These are phyloP conservation scores for Globisporangium echinulatum DNA, from an alignment of 352 stramenopile species.

Conservation along the genomic window DNA sequence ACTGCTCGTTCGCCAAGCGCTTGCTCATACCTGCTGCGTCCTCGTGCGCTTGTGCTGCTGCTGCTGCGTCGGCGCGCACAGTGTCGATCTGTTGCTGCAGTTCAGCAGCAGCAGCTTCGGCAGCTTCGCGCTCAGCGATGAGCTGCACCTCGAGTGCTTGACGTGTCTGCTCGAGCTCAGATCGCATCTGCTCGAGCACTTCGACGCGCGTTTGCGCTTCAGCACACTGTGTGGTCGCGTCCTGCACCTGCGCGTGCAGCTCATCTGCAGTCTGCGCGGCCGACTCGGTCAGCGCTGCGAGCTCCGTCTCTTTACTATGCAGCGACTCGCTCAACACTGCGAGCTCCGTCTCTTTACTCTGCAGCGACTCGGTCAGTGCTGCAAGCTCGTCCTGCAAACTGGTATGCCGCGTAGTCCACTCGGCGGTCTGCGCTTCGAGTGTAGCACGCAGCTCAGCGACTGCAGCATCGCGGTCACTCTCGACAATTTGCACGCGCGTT, in stretches of 20 bases:
- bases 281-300: slow-evolving; percentile 13
- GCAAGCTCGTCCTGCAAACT: slow-evolving; percentile 15
- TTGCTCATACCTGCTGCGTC: neutral
- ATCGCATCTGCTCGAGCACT: slow-evolving; percentile 9
- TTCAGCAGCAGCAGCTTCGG: neutral
- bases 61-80: neutral
- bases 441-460: slow-evolving; percentile 3
- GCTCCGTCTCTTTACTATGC: slow-evolving; percentile 5
- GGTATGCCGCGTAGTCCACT: slow-evolving; percentile 8
- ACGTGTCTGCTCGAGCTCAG: slow-evolving; percentile 2
- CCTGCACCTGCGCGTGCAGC: slow-evolving; percentile 7
- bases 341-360: slow-evolving; percentile 8
- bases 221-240: neutral
- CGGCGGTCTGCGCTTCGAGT: slow-evolving; percentile 1
- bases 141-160: slow-evolving; percentile 4
- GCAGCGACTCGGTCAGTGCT: neutral
- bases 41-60: neutral
- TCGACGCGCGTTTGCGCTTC: slow-evolving; percentile 6
- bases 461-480: neutral
- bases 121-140: slow-evolving; percentile 4
- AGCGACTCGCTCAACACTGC: slow-evolving; percentile 2
- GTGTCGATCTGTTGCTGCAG: slow-evolving; percentile 4
- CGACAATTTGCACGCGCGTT: neutral
- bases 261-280: slow-evolving; percentile 12
- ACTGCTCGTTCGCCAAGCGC: neutral